Base-by-base conservation (phyloP, 2,329 filamentous ascomycete genomes). In the Fusarium chuoi region DNA sequence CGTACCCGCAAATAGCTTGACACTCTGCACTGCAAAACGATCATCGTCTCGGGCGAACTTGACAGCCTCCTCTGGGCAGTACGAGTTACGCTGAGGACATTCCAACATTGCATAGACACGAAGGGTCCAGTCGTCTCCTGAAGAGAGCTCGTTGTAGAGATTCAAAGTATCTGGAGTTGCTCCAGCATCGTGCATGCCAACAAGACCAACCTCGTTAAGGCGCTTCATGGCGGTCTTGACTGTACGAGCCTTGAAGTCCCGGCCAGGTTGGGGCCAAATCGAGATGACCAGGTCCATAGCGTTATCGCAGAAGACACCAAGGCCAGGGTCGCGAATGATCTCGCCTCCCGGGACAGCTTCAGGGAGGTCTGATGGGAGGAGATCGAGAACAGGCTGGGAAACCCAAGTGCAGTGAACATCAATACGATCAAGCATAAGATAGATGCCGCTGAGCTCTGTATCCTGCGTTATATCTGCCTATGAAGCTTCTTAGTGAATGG, bases 321-420 rank as follows among this genome's bases (percentile, higher is more conserved):
- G 85, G 1, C 90, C 90, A 1, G 91, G 91, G 7, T 89, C 82
- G 36, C 87, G 85, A 20, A 91, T 80, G 17, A 93, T 87, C 67
- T 92, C 90, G 4, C 92, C 92, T 17, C 91, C 91, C 3, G 90
- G 89, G 4, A 91, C 80, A 10, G 89, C 79, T 63, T 88, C 85
- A 5, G 86, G 83, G 33, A 88, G 71, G 14, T 87, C 84, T 3
- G 82, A 75, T 1, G 90, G 88, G 11, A 94, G 85, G 4, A 93
- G 84, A 54, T 87, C 82, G 6, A 93, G 84, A 5, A 93, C 89
- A 24, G 90, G 85, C 33, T 89, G 84, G 1, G 91, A 93, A 6
- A 93, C 90, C 89, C 91, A 92, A 35, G 89, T 86, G 79, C 92
- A 94, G 79, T 93, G 92, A 8, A 90, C 89, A 74, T 93, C 92